phyloP scores from a whole-genome alignment of 306 rosid species.

The Vigna trinervia region DNA sequence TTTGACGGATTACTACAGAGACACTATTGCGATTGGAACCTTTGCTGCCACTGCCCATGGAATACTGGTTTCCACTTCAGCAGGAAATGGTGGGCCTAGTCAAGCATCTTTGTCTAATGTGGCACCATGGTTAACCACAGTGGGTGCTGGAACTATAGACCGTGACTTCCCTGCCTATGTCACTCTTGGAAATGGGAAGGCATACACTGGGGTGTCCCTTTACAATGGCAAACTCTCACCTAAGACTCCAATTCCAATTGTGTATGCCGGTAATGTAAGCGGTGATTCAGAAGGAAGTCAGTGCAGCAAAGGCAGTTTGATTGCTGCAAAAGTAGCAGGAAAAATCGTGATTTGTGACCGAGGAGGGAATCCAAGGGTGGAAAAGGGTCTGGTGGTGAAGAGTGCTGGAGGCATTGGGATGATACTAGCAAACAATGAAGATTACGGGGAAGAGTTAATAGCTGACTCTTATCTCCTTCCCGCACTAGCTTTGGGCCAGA shows the following conservation, averaged over 20 bases:
- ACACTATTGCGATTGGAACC: conserved; percentile 74
- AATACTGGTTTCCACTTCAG: conserved; percentile 76
- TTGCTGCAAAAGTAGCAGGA: conserved; percentile 65
- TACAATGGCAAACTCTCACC: conserved; percentile 60
- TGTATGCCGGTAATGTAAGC: conserved; percentile 64
- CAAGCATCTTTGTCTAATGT: conserved; percentile 55
- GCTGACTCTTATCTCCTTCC: conserved; percentile 74
- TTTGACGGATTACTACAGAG: conserved; percentile 52
- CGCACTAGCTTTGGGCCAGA: conserved; percentile 69
- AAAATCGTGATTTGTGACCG: conserved; percentile 89
- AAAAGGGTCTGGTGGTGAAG: conserved; percentile 75
- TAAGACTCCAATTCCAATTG: conserved; percentile 61
- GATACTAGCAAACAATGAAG: conserved; percentile 73
- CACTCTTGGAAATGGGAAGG: conserved; percentile 70
- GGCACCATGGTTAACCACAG: conserved; percentile 90
- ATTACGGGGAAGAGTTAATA: conserved; percentile 73
- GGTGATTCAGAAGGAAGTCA: conserved; percentile 48
- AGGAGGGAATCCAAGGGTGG: conserved; percentile 64
- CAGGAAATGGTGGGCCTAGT: conserved; percentile 83
- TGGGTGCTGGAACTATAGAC: conserved; percentile 94
- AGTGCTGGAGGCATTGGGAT: conserved; percentile 84
- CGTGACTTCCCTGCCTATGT: conserved; percentile 80
- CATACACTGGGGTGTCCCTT: conserved; percentile 69
- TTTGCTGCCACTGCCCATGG: conserved; percentile 76
- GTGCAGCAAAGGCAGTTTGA: conserved; percentile 60